These are phyloP conservation scores for Talaromyces sp. DNA, from an alignment of 2,329 filamentous ascomycete genomes.

Conservation along the genomic window DNA sequence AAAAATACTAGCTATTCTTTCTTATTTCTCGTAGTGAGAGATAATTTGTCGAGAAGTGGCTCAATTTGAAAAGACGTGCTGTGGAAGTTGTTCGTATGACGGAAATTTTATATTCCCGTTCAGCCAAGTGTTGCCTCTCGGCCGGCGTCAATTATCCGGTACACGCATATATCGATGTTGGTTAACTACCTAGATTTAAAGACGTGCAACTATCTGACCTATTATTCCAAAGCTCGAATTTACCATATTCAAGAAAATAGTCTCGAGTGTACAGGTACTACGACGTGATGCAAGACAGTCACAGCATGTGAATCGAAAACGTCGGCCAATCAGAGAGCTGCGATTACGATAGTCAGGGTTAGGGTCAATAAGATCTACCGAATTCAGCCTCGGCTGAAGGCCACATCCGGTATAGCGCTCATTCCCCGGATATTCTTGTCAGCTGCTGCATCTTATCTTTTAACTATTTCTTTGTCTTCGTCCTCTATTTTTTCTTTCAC, in stretches of 20 bases:
- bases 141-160: neutral
- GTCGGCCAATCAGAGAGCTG: neutral
- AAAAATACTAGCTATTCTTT: neutral
- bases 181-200: neutral
- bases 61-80: too few relatives aligned
- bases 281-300: neutral
- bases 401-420: neutral
- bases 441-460: neutral
- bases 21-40: neutral
- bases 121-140: neutral
- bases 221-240: neutral
- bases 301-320: neutral
- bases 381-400: conserved; percentile 14
- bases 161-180: neutral
- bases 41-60: neutral
- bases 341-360: neutral
- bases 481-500: neutral
- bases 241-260: neutral
- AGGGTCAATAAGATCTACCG: neutral
- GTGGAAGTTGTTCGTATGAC: neutral
- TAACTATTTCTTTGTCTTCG: neutral
- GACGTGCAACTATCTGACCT: neutral
- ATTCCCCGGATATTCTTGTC: neutral
- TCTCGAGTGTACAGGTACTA: neutral
- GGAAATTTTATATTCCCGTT: neutral